These are phyloP conservation scores for Flagelloscypha sp. DNA, from an alignment of 768 basidiomycete species.

Conservation along the genomic window DNA sequence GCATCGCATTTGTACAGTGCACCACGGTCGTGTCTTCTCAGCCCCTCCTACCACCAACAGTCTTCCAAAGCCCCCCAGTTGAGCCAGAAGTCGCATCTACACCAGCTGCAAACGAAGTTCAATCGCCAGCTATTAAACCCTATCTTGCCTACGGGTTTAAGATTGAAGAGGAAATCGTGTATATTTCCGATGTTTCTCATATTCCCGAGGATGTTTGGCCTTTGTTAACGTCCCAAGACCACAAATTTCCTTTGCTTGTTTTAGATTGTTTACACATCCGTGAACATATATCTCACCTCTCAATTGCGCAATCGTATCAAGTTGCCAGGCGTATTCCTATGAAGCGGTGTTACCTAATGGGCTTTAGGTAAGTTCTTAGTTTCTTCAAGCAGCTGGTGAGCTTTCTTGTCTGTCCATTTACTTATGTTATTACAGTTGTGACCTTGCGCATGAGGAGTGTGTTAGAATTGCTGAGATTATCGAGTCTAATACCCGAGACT, in stretches of 20 bases:
- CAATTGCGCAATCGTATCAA: slow-evolving; percentile 53
- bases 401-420: too few species aligned
- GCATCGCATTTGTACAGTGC: slow-evolving; percentile 33
- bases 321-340: slow-evolving; percentile 52
- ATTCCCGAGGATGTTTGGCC: slow-evolving; percentile 72
- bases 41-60: slow-evolving; percentile 24
- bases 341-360: slow-evolving; percentile 58
- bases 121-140: slow-evolving; percentile 31
- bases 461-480: slow-evolving; percentile 51
- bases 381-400: too few species aligned
- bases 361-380: too few species aligned
- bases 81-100: neutral
- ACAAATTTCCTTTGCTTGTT: slow-evolving; percentile 48
- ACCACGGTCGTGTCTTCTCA: slow-evolving; percentile 65
- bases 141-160: slow-evolving; percentile 66
- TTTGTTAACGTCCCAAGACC: slow-evolving; percentile 26
- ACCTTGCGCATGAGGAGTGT: slow-evolving; percentile 73
- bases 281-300: slow-evolving; percentile 73
- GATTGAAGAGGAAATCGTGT: slow-evolving; percentile 56
- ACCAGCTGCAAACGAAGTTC: neutral
- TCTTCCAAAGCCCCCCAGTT: slow-evolving; percentile 1
- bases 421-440: too few species aligned
- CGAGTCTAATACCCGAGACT: slow-evolving; percentile 22
- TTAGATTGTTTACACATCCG: slow-evolving; percentile 68
- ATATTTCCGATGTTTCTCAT: slow-evolving; percentile 76